Conservation (phyloP, 192 early-diverging fungal species). For the Entomortierella chlamydospora region DNA sequence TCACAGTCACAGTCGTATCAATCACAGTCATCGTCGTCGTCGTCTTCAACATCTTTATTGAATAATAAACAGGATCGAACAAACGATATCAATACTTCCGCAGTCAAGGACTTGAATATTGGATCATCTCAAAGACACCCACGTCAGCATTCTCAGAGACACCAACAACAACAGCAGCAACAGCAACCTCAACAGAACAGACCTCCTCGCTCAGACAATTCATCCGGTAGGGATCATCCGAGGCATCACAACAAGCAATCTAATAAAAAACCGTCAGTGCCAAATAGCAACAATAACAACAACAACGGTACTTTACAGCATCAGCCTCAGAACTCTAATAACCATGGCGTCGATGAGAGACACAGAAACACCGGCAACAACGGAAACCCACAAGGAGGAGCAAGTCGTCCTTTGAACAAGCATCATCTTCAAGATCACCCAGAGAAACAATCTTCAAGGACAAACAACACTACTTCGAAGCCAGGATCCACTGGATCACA, state of each 20-base stretch:
- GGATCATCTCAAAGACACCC: background rate
- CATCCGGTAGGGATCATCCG: background rate
- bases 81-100: background rate
- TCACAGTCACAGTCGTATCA: background rate
- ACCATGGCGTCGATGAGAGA: slow-evolving; percentile 9
- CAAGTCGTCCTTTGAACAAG: slow-evolving; percentile 39
- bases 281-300: background rate
- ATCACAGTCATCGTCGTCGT: background rate
- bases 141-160: slow-evolving; percentile 12
- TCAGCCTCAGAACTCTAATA: slow-evolving; percentile 5
- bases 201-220: background rate
- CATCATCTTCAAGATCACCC: slow-evolving; percentile 5
- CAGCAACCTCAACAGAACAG: slow-evolving; percentile 8
- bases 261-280: background rate
- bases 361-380: background rate
- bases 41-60: background rate
- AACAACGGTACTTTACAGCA: no score
- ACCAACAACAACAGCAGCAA: slow-evolving; percentile 4
- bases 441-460: background rate
- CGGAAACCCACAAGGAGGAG: background rate
- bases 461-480: background rate
- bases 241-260: background rate
- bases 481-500: background rate
- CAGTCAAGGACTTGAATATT: background rate
- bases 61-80: background rate